Percentiles rank a stretch among this genome's conserved stretches.
Conservation (phyloP, 1,284 basidiomycete genomes). For the Cryptococcus maquisensis region DNA sequence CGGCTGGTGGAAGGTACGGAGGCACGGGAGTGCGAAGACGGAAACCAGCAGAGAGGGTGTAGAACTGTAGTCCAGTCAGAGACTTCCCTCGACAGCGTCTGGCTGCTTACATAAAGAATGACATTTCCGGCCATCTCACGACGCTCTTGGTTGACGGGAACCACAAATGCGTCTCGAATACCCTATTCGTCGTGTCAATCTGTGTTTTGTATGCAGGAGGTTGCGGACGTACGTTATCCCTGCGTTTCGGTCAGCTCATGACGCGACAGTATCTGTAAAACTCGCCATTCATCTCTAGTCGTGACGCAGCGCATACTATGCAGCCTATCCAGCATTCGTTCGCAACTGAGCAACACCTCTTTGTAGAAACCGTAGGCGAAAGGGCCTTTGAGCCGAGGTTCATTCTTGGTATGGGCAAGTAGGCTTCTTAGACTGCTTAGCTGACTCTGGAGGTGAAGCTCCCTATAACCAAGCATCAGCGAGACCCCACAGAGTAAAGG, state of each 20-base stretch:
- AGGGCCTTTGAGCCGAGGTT: conserved; percentile 89
- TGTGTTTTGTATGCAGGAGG: background rate
- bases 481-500: too few species aligned
- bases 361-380: conserved; percentile 81
- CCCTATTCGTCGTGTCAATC: conserved; percentile 13
- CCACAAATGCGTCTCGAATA: conserved; percentile 74
- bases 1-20: conserved; percentile 89
- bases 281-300: conserved; percentile 84
- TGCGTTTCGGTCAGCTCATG: conserved; percentile 2
- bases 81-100: background rate
- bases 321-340: conserved; percentile 77
- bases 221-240: conserved; percentile 21
- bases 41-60: conserved; percentile 79
- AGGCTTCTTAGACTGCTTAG: conserved; percentile 76
- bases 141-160: conserved; percentile 79
- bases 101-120: conserved; percentile 60
- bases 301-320: conserved; percentile 96
- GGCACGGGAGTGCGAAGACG: conserved; percentile 85
- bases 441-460: conserved; percentile 85
- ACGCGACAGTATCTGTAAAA: too few species aligned
- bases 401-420: conserved; percentile 81
- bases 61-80: conserved; percentile 54
- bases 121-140: conserved; percentile 87
- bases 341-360: conserved; percentile 75
- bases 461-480: conserved; percentile 56